These are phyloP conservation scores for Suillus weaverae DNA, from an alignment of 768 basidiomycete species.

Conservation along the genomic window DNA sequence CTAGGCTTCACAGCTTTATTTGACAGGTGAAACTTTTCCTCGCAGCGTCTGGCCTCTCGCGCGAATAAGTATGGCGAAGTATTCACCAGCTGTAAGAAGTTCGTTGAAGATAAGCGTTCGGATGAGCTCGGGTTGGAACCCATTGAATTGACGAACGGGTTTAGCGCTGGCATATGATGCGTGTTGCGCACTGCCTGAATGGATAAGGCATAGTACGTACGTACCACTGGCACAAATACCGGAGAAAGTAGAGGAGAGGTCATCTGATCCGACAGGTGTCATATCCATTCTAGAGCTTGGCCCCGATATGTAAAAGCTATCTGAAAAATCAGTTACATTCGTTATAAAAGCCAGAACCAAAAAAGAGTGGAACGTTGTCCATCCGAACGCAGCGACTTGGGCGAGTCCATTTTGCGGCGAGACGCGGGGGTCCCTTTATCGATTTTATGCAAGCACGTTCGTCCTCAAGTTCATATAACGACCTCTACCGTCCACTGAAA, in stretches of 20 bases:
- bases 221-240: not conserved
- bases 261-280: constrained; percentile 10
- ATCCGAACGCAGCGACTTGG: constrained; percentile 4
- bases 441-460: constrained; percentile 37
- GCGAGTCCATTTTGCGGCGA: constrained; percentile 6
- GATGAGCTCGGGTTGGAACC: constrained; percentile 18
- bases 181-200: not conserved
- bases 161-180: constrained; percentile 1
- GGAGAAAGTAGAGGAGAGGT: constrained; percentile 16
- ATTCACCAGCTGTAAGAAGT: constrained; percentile 2
- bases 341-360: constrained; percentile 32
- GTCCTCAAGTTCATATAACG: constrained; percentile 24
- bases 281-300: constrained; percentile 10
- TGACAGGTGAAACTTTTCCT: not conserved
- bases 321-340: constrained; percentile 20
- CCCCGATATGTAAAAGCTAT: constrained; percentile 32
- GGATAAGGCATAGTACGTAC: not conserved
- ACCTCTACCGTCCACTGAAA: constrained; percentile 17
- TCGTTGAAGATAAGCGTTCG: constrained; percentile 16
- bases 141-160: not conserved
- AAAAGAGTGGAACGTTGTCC: constrained; percentile 11
- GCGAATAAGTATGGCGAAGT: not conserved
- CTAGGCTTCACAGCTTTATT: not conserved
- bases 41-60: not conserved
- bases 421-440: constrained; percentile 11